A percentile compares a stretch with the other conserved stretches of the same genome.
phyloP scores from a whole-genome alignment of 2,329 filamentous ascomycete genomes.

The Lachnellula hyalina region DNA sequence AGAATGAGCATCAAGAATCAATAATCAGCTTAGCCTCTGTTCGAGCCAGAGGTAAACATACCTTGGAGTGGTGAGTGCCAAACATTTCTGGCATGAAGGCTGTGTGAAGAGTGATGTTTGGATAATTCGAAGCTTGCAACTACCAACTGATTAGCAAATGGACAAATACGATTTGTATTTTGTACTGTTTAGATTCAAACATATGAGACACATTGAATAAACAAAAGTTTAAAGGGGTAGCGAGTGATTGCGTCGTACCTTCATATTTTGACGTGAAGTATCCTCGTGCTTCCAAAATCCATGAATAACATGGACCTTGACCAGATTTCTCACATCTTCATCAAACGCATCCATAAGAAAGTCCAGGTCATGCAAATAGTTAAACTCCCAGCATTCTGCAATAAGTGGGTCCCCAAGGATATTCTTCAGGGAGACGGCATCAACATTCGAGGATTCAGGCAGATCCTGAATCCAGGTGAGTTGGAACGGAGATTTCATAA shows the following conservation, averaged over 20 bases:
- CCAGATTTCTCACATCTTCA: conserved; percentile 44
- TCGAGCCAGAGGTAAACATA: background rate
- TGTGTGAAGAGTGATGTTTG: conserved; percentile 64
- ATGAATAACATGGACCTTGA: conserved; percentile 55
- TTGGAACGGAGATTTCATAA: conserved; percentile 48
- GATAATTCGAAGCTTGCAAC: conserved; percentile 55
- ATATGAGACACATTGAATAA: background rate
- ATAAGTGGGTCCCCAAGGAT: conserved; percentile 57
- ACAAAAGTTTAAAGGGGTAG: background rate
- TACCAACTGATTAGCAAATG: conserved; percentile 36
- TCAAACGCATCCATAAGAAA: conserved; percentile 55
- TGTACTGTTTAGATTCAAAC: no score
- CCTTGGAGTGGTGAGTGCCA: conserved; percentile 66
- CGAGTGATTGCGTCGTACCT: conserved; percentile 37
- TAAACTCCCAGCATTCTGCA: conserved; percentile 51
- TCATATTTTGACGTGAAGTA: conserved; percentile 38
- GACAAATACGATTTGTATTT: no score
- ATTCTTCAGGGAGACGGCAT: conserved; percentile 49
- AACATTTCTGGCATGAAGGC: conserved; percentile 80
- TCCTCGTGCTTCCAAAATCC: conserved; percentile 64
- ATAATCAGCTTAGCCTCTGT: conserved; percentile 2
- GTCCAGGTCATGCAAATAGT: conserved; percentile 51
- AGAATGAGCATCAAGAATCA: conserved; percentile 79
- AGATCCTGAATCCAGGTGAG: conserved; percentile 54
- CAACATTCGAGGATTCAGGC: conserved; percentile 45